Evolutionary conservation across 225 moss, liverwort and hornwort genomes (phyloP).

Genomic region (Bryum argenteum): DNA sequence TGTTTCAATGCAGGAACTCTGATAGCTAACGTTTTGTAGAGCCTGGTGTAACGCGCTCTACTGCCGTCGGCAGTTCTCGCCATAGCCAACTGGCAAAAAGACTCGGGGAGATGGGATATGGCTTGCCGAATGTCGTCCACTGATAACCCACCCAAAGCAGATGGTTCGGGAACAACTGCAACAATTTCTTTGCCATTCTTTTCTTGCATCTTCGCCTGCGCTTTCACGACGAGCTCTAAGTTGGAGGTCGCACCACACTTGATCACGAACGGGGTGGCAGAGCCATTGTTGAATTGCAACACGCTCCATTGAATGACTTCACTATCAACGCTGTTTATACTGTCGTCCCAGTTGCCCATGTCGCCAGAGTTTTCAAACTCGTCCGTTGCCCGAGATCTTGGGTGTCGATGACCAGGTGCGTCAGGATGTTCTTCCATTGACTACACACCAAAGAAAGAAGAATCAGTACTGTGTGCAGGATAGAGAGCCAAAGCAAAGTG

Average conservation of each 20-base stretch:
- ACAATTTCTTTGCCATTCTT: constrained; percentile 82
- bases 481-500: neutral
- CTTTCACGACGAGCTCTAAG: constrained; percentile 92
- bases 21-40: constrained; percentile 85
- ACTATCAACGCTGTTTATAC: constrained; percentile 54
- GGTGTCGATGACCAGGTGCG: constrained; percentile 41
- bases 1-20: constrained; percentile 83
- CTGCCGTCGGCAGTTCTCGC: constrained; percentile 94
- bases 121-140: constrained; percentile 85
- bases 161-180: constrained; percentile 81
- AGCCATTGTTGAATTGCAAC: constrained; percentile 95
- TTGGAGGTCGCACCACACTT: constrained; percentile 96
- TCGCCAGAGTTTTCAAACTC: constrained; percentile 52
- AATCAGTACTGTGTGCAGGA: neutral
- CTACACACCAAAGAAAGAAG: constrained; percentile 31
- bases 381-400: constrained; percentile 51
- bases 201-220: constrained; percentile 81
- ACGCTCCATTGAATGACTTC: constrained; percentile 99
- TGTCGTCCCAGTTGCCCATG: constrained; percentile 63
- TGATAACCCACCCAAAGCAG: constrained; percentile 73
- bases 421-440: constrained; percentile 51
- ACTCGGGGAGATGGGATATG: constrained; percentile 86
- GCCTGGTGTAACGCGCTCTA: constrained; percentile 79
- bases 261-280: constrained; percentile 80
- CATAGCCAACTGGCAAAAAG: constrained; percentile 88